Conservation (phyloP, 768 basidiomycete species). For the Amanita brunnescens region DNA sequence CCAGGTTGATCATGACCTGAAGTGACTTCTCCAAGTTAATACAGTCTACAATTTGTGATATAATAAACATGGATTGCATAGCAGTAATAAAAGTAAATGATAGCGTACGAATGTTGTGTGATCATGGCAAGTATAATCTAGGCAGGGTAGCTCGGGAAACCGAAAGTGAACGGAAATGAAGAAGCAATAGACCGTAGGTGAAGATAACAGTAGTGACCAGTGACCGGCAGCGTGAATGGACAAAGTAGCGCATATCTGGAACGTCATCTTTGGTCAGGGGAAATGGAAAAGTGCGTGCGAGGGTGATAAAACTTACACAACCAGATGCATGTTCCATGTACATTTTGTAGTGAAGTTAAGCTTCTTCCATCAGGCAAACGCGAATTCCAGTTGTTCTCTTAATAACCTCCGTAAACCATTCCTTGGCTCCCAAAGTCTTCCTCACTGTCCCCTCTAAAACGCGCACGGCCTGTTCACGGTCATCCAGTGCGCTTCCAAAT, state of each 20-base stretch:
- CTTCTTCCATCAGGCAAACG: neutral
- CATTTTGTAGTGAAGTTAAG: neutral
- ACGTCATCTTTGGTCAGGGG: neutral
- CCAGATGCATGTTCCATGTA: neutral
- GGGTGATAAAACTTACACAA: neutral
- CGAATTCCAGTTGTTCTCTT: conserved; percentile 40
- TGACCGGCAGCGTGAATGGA: too few species aligned
- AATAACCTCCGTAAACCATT: conserved; percentile 57
- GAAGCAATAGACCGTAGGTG: neutral
- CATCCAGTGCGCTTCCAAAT: conserved; percentile 76
- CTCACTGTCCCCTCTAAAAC: conserved; percentile 68
- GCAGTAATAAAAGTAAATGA: neutral
- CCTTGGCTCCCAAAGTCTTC: conserved; percentile 59
- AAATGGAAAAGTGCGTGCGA: neutral
- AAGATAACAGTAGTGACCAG: neutral
- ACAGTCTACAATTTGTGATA: neutral
- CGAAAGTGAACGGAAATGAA: neutral
- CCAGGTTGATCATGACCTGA: neutral
- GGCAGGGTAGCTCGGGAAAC: neutral
- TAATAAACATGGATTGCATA: neutral
- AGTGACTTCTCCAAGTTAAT: neutral
- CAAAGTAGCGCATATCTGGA: neutral
- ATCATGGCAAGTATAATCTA: neutral
- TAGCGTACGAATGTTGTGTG: neutral
- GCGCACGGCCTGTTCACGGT: conserved; percentile 66